A percentile compares a stretch with the other conserved stretches of the same genome.
Conservation (phyloP, 2,329 filamentous ascomycete genomes). For the Ceratocystis lukuohia region DNA sequence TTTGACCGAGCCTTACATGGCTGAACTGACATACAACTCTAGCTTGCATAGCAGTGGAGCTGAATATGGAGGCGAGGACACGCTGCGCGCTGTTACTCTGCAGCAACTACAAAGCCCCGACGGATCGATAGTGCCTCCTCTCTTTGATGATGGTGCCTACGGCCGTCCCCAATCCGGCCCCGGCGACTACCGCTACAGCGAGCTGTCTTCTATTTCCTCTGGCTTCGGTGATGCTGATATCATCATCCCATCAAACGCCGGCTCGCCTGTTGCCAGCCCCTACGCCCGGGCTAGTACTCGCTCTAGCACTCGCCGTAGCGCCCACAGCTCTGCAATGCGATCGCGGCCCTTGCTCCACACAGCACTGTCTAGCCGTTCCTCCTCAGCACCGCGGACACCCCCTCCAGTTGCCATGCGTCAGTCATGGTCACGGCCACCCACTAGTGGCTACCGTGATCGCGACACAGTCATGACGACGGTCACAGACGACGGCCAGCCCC, state of each 20-base stretch:
- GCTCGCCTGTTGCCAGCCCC: conserved; percentile 21
- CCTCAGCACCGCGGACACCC: conserved; percentile 2
- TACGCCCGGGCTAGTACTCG: conserved; percentile 15
- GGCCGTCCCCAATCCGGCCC: background rate
- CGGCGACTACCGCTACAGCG: conserved; percentile 17
- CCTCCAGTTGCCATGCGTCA: conserved; percentile 9
- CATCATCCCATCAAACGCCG: conserved; percentile 30
- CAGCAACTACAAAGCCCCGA: background rate
- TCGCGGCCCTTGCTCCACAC: background rate
- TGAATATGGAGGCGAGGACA: conserved; percentile 18
- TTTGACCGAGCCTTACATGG: conserved; percentile 13
- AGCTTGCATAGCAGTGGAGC: conserved; percentile 13
- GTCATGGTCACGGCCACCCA: conserved; percentile 16
- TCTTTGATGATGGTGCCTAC: background rate
- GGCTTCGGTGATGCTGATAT: conserved; percentile 52
- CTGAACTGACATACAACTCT: conserved; percentile 11
- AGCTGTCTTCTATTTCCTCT: conserved; percentile 47
- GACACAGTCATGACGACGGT: conserved; percentile 41
- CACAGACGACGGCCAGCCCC: conserved; percentile 38
- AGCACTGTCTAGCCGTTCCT: background rate
- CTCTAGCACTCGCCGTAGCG: conserved; percentile 10
- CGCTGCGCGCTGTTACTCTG: background rate
- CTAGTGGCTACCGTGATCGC: conserved; percentile 25
- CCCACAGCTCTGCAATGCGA: conserved; percentile 2
- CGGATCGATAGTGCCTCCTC: background rate